phyloP scores from a whole-genome alignment of 306 rosid genomes.

The Luffa acutangula region DNA sequence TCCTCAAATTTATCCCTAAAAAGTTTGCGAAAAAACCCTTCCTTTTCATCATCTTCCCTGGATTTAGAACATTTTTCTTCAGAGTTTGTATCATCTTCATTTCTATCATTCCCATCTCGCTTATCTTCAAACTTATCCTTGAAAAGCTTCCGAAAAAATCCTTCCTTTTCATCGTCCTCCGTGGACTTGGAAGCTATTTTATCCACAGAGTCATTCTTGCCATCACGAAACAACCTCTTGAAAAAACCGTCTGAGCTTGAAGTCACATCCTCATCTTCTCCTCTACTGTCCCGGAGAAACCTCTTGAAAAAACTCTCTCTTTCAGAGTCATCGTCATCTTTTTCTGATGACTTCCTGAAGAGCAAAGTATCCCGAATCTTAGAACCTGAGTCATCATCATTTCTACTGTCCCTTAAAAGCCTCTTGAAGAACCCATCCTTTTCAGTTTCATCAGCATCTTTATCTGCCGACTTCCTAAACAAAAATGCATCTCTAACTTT shows the following conservation, averaged over 20 bases:
- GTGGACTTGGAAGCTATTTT: slow-evolving; percentile 27
- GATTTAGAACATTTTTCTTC: slow-evolving; percentile 52
- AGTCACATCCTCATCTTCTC: slow-evolving; percentile 66
- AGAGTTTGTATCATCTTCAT: slow-evolving; percentile 38
- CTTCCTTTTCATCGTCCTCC: slow-evolving; percentile 78
- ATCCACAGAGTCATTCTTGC: slow-evolving; percentile 63
- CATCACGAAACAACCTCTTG: slow-evolving; percentile 81
- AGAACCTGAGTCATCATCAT: slow-evolving; percentile 64
- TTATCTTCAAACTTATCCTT: slow-evolving; percentile 76
- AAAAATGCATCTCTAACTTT: slow-evolving; percentile 80
- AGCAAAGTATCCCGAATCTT: slow-evolving; percentile 66
- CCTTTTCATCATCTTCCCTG: slow-evolving; percentile 75
- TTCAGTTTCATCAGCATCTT: slow-evolving; percentile 64
- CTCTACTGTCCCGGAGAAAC: slow-evolving; percentile 64
- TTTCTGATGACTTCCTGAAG: slow-evolving; percentile 67
- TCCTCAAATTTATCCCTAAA: slow-evolving; percentile 73
- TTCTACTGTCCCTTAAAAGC: slow-evolving; percentile 69
- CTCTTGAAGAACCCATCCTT: slow-evolving; percentile 89
- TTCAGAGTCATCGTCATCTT: slow-evolving; percentile 61
- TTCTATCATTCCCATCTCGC: slow-evolving; percentile 64
- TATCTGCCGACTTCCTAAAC: slow-evolving; percentile 74
- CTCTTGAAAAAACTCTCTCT: slow-evolving; percentile 83
- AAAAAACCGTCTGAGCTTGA: slow-evolving; percentile 81
- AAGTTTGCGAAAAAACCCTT: slow-evolving; percentile 68
- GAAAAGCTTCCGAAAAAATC: slow-evolving; percentile 64